Evolutionary conservation across 257 asterid genomes (phyloP).

Genomic region (Parsonsia alboflavescens): DNA sequence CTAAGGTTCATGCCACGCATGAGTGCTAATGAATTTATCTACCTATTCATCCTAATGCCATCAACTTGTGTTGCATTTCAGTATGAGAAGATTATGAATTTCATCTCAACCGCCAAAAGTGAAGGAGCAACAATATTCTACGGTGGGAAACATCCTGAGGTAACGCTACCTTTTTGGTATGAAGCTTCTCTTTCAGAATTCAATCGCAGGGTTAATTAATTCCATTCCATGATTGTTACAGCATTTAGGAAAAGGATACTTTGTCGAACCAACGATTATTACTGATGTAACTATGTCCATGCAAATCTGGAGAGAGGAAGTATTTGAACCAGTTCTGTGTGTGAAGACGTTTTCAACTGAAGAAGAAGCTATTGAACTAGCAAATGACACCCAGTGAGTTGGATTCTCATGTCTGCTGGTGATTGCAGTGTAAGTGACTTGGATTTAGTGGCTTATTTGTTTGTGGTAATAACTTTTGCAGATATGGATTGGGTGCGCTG

Average conservation of each 20-base stretch:
- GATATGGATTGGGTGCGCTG: constrained; percentile 86
- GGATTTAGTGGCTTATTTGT: not conserved
- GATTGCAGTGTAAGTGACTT: not conserved
- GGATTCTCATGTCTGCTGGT: not conserved
- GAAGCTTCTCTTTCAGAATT: not conserved
- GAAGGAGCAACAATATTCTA: constrained; percentile 81
- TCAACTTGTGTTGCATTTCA: constrained; percentile 24
- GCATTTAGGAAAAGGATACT: constrained; percentile 85
- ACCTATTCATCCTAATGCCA: not conserved
- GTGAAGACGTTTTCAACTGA: constrained; percentile 84
- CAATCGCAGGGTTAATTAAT: not conserved
- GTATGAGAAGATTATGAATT: constrained; percentile 65
- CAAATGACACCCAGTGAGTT: constrained; percentile 84
- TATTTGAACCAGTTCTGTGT: constrained; percentile 92
- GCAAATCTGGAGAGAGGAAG: constrained; percentile 99
- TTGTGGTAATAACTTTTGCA: constrained; percentile 19
- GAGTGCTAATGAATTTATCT: too few relatives aligned
- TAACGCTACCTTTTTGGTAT: constrained; percentile 17
- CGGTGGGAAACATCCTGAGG: constrained; percentile 84
- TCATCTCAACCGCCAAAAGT: constrained; percentile 65
- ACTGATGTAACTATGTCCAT: constrained; percentile 67
- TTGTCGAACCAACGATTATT: constrained; percentile 62
- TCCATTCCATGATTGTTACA: constrained; percentile 25
- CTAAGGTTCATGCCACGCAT: too few relatives aligned
- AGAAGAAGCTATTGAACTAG: constrained; percentile 87